Conservation (phyloP, 163 green algal genomes). For the Botryococcus braunii region DNA sequence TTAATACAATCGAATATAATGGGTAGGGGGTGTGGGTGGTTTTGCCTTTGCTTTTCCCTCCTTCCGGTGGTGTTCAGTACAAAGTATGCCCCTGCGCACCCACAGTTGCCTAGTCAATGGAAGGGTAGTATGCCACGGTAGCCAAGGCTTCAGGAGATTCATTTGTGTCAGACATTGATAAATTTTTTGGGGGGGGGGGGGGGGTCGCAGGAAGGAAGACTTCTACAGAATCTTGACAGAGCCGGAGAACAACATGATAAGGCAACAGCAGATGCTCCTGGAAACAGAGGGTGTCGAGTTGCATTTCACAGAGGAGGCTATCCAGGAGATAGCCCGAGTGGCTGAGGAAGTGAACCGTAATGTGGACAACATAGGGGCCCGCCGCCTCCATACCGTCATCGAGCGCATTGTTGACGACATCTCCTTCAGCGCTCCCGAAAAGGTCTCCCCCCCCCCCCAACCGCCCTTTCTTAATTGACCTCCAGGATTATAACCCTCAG, state of each 20-base stretch:
- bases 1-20: too few species aligned
- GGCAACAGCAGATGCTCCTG: slow-evolving; percentile 84
- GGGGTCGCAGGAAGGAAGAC: slow-evolving; percentile 48
- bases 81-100: too few species aligned
- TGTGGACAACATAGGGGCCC: slow-evolving; percentile 87
- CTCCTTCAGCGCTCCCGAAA: slow-evolving; percentile 79
- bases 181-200: not conserved
- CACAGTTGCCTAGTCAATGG: too few species aligned
- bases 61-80: too few species aligned
- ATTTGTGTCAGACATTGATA: not conserved
- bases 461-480: not conserved
- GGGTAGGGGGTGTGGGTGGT: too few species aligned
- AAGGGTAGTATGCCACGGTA: too few species aligned
- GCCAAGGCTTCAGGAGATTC: too few species aligned
- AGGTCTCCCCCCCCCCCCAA: slow-evolving; percentile 12
- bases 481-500: not conserved
- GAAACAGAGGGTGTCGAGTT: slow-evolving; percentile 83
- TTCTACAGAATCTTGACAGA: slow-evolving; percentile 94
- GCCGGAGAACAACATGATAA: slow-evolving; percentile 86
- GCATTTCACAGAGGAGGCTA: slow-evolving; percentile 61
- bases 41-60: too few species aligned
- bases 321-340: slow-evolving; percentile 65
- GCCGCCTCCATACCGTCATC: slow-evolving; percentile 87
- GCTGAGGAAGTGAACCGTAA: slow-evolving; percentile 50
- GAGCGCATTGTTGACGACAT: slow-evolving; percentile 89